These are phyloP conservation scores for Fusarium sp. DNA, from an alignment of 2,329 filamentous ascomycete genomes.

Conservation along the genomic window DNA sequence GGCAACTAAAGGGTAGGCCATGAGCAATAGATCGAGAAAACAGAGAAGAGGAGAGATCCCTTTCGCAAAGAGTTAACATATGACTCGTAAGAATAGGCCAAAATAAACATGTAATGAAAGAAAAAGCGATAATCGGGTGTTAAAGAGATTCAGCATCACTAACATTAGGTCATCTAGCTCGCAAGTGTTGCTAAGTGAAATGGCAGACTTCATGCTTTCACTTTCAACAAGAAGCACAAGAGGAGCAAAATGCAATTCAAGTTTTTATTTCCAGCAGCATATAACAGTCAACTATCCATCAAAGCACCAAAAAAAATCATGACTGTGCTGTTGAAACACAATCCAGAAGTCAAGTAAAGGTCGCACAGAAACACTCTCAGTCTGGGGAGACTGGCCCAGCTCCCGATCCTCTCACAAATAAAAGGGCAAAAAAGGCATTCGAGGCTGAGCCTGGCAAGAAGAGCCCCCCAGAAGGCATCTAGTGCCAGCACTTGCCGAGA, in stretches of 20 bases:
- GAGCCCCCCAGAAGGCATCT: neutral
- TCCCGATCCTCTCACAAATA: neutral
- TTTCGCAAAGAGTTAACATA: neutral
- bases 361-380: neutral
- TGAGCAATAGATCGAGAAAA: neutral
- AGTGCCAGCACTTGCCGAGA: conserved; percentile 30
- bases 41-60: neutral
- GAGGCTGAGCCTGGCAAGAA: neutral
- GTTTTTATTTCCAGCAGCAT: neutral
- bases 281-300: neutral
- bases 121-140: neutral
- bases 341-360: neutral
- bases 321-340: neutral
- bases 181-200: no score
- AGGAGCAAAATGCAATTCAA: neutral
- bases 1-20: neutral
- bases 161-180: neutral
- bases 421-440: neutral
- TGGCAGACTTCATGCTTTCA: neutral
- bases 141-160: neutral
- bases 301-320: neutral
- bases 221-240: neutral
- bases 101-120: neutral
- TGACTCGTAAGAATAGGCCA: no score
- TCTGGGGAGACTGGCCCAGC: no score